A percentile compares a stretch with the other conserved stretches of the same genome.
These are phyloP conservation scores for Clarireedia hainanense DNA, from an alignment of 2,329 filamentous ascomycete species.

Conservation along the genomic window DNA sequence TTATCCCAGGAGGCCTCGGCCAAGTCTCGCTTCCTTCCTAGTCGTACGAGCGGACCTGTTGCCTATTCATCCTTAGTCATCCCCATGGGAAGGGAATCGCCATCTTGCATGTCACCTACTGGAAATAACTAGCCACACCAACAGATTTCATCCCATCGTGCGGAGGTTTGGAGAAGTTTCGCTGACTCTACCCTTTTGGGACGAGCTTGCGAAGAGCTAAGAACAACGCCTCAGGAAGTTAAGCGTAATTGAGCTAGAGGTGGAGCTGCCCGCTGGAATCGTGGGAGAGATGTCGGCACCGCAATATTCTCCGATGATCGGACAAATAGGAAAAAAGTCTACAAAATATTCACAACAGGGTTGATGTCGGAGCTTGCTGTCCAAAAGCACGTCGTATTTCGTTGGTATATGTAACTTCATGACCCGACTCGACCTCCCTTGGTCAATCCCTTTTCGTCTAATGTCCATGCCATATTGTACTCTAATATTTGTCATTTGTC, in stretches of 20 bases:
- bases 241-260: not conserved
- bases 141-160: not conserved
- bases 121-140: not conserved
- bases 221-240: not conserved
- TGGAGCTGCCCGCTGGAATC: not conserved
- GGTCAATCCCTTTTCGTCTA: not conserved
- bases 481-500: conserved; percentile 3
- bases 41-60: not conserved
- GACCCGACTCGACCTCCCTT: not conserved
- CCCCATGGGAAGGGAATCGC: not conserved
- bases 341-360: not conserved
- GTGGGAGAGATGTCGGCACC: not conserved
- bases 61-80: not conserved
- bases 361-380: not conserved
- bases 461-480: conserved; percentile 5
- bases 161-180: not conserved
- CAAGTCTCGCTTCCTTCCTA: not conserved
- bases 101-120: not conserved
- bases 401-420: conserved; percentile 9
- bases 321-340: not conserved
- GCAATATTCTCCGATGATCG: not conserved
- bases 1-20: not conserved
- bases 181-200: not conserved
- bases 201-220: not conserved
- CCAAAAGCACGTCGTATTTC: not conserved